phyloP scores from a whole-genome alignment of 2,329 filamentous ascomycete species.

The Ramichloridium luteum region DNA sequence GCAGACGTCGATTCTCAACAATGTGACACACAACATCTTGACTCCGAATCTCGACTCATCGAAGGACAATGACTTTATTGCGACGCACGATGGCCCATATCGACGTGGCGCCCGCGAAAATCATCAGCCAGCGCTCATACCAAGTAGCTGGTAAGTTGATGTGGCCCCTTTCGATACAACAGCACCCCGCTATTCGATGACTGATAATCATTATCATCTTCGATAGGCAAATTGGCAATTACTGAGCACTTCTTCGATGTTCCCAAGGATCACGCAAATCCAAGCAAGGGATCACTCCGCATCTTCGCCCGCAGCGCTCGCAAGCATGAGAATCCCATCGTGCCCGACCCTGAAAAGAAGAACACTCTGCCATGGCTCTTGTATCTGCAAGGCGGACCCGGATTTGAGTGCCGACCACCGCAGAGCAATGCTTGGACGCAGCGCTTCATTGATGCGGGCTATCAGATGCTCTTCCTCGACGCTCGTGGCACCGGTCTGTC shows the following conservation, averaged over 20 bases:
- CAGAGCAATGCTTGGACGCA: slow-evolving; percentile 62
- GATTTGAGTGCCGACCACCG: slow-evolving; percentile 62
- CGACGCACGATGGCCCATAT: slow-evolving; percentile 24
- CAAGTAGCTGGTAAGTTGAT: slow-evolving; percentile 29
- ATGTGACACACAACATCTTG: too few relatives aligned
- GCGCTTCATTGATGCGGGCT: slow-evolving; percentile 62
- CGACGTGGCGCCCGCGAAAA: slow-evolving; percentile 30
- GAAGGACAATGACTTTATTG: slow-evolving; percentile 18
- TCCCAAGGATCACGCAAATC: slow-evolving; percentile 62
- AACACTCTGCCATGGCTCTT: slow-evolving; percentile 48
- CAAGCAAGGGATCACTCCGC: slow-evolving; percentile 48
- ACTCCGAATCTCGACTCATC: too few relatives aligned
- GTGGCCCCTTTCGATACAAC: slow-evolving; percentile 1
- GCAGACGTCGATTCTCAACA: too few relatives aligned
- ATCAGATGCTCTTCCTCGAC: slow-evolving; percentile 75
- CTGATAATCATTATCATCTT: too few relatives aligned
- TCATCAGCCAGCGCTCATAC: slow-evolving; percentile 34
- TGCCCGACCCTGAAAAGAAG: slow-evolving; percentile 34
- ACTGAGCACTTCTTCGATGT: slow-evolving; percentile 81
- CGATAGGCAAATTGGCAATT: slow-evolving; percentile 57
- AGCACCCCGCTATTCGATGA: too few relatives aligned
- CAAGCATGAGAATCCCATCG: slow-evolving; percentile 48
- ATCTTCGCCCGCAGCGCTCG: slow-evolving; percentile 67
- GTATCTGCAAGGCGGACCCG: slow-evolving; percentile 78
- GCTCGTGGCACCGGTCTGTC: slow-evolving; percentile 83